These are phyloP conservation scores for Trifolium repens DNA, from an alignment of 306 rosid genomes.

Conservation along the genomic window DNA sequence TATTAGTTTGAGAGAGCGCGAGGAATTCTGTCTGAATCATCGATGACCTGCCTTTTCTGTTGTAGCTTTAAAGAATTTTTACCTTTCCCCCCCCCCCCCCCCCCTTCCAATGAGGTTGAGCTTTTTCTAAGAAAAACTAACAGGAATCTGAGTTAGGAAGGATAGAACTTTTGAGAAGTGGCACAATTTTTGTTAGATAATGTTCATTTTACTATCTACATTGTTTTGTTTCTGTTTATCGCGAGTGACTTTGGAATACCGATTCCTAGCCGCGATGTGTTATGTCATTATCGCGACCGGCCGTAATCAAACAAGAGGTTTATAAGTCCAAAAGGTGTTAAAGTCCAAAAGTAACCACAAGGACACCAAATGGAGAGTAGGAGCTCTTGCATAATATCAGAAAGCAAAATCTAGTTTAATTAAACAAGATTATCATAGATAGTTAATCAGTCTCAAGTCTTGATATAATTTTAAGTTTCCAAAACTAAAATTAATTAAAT, in stretches of 20 bases:
- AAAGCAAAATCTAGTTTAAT: no score
- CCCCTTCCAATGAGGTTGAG: constrained; percentile 48
- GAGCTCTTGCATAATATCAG: no score
- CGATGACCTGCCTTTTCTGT: constrained; percentile 49
- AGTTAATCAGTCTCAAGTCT: no score
- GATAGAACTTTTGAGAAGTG: constrained; percentile 41
- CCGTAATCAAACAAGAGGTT: background rate
- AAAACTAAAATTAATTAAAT: no score
- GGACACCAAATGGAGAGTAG: no score
- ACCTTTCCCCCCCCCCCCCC: constrained; percentile 33
- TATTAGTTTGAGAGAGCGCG: constrained; percentile 53
- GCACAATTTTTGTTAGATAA: constrained; percentile 45
- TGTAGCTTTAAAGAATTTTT: constrained; percentile 59
- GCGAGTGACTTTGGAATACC: constrained; percentile 28
- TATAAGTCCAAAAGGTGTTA: background rate
- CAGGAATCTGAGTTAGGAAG: constrained; percentile 49
- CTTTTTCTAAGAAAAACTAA: constrained; percentile 38
- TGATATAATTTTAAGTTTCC: no score
- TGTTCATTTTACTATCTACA: constrained; percentile 32
- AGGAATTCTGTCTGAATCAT: constrained; percentile 50
- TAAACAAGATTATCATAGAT: no score
- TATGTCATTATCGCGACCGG: background rate
- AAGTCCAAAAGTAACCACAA: background rate
- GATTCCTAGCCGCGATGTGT: background rate
- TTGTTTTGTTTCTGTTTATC: constrained; percentile 31